Base-by-base conservation (phyloP, 2,329 filamentous ascomycete genomes). In the Whalleya microplaca region DNA sequence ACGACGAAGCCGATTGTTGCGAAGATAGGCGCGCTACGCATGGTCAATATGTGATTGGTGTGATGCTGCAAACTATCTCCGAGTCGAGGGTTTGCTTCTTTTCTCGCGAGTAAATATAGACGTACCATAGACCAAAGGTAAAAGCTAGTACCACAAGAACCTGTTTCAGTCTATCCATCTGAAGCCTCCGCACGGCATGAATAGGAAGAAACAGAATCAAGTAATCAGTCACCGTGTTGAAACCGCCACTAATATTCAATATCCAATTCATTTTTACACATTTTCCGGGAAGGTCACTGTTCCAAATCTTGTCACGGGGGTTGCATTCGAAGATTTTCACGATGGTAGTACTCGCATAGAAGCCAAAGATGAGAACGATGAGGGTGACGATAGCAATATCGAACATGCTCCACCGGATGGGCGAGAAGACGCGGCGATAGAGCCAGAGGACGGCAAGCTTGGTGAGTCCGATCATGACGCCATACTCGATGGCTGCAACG, bases 401-500 rank as follows among this genome's bases (percentile, higher is more conserved):
- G 19, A 64, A 64, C 2, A 27, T 16, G 21, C 59, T 61, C 49
- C 47, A 54, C 2, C 61, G 57, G n/a, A 51, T 18, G 4, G 64
- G 62, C 3, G 62, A 63, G 49, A 66, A 65, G 44, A 66, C 48
- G 10, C 64, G 56, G n/a, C 64, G 64, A 23, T 66, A 66, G 1
- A 64, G 49, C 27, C 53, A 58, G 4, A 66, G 57, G 1, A 66
- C 56, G 1, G 64, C 29, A 18, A 65, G 45, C 49, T 66, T 66
- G 12, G 63, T 50, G 16, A 65, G 51, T 6, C 62, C 41, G 16
- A 66, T 65, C 16, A 42, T 55, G 40, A 63, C 40, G 1, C 64
- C 64, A 44, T 65, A 65, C 1, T 59, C 20, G 41, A 61, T 60
- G 1, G 63, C 41, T 18, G 59, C 52, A 2, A 61, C 43, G 19